Percentiles rank a stretch among this genome's conserved stretches.
Conservation (phyloP, 192 early-diverging fungal genomes). For the Irineochytrium annulatum region DNA sequence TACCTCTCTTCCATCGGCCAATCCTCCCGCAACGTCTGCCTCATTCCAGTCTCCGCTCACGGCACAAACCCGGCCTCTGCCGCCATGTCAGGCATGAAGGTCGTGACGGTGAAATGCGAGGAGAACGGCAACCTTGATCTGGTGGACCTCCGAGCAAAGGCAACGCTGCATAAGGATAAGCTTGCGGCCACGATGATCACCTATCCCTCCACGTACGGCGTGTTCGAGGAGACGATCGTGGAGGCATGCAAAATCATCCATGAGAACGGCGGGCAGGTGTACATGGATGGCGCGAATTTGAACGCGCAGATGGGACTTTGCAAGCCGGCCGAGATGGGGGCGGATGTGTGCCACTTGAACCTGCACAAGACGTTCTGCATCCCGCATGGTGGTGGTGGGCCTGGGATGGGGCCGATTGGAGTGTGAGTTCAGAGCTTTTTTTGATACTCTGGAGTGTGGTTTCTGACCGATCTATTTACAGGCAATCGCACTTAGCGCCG, state of each 20-base stretch:
- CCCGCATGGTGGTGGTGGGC: constrained; percentile 98
- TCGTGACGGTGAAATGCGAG: constrained; percentile 90
- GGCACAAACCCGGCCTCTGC: constrained; percentile 99
- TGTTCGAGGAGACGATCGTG: constrained; percentile 87
- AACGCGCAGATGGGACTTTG: constrained; percentile 55
- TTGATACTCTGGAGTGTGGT: neutral
- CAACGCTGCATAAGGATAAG: constrained; percentile 75
- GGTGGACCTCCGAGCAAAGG: constrained; percentile 83
- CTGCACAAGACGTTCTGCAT: constrained; percentile 99
- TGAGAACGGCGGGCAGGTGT: constrained; percentile 92
- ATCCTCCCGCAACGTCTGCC: constrained; percentile 80
- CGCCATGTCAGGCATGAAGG: constrained; percentile 93
- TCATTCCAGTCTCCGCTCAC: constrained; percentile 98
- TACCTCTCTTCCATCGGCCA: constrained; percentile 85
- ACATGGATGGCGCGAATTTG: constrained; percentile 86
- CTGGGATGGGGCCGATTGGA: constrained; percentile 96
- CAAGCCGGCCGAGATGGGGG: constrained; percentile 89
- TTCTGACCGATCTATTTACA: constrained; percentile 8
- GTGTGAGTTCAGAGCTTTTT: constrained; percentile 50
- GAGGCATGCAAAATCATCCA: constrained; percentile 92
- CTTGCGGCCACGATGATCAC: constrained; percentile 98
- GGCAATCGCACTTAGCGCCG: constrained; percentile 81
- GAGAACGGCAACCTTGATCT: constrained; percentile 90
- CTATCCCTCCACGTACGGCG: constrained; percentile 98
- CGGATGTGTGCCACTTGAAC: constrained; percentile 99